Evolutionary conservation across 768 basidiomycete species (phyloP).

Genomic region (Lactarius sanguifluus): DNA sequence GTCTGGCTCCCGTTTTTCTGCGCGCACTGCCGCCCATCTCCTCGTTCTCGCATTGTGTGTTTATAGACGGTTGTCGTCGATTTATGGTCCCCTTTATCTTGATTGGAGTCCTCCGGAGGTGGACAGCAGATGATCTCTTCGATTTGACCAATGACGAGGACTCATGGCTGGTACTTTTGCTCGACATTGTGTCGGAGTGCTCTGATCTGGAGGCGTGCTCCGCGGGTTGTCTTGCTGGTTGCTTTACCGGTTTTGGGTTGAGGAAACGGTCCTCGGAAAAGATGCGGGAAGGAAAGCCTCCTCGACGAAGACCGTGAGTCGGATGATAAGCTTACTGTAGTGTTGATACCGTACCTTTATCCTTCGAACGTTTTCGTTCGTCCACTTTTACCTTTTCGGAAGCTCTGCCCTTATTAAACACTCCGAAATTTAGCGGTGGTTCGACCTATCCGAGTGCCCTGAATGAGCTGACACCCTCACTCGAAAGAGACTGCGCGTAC

Average conservation of each 20-base stretch:
- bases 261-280: constrained; percentile 34
- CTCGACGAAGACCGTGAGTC: constrained; percentile 10
- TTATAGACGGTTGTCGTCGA: background rate
- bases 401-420: constrained; percentile 66
- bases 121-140: background rate
- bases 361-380: constrained; percentile 33
- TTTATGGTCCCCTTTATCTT: constrained; percentile 7
- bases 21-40: background rate
- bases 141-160: background rate
- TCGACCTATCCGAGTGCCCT: constrained; percentile 41
- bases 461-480: background rate
- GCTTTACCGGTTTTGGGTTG: constrained; percentile 22
- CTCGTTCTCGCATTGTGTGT: background rate
- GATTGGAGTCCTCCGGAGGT: constrained; percentile 6
- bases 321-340: background rate
- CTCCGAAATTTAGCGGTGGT: constrained; percentile 47
- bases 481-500: constrained; percentile 38
- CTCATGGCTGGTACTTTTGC: background rate
- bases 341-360: constrained; percentile 31
- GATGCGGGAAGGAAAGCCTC: constrained; percentile 19
- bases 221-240: background rate
- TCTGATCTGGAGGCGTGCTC: background rate
- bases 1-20: background rate
- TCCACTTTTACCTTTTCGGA: constrained; percentile 44
- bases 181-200: background rate